phyloP scores from a whole-genome alignment of 1,284 basidiomycete genomes.

The Stereum hirsutum region DNA sequence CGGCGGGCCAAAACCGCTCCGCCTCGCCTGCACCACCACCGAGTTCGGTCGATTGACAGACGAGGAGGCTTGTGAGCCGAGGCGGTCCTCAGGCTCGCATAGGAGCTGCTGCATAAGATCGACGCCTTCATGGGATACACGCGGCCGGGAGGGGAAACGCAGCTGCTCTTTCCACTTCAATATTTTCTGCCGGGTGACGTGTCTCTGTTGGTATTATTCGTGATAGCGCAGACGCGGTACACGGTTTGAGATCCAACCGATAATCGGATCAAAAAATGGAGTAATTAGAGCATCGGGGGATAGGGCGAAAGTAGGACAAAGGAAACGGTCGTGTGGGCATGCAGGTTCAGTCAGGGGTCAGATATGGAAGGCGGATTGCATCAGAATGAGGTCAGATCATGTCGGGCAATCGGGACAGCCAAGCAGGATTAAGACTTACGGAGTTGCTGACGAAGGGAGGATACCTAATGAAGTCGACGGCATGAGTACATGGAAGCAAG shows the following conservation, averaged over 20 bases:
- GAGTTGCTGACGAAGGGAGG: conserved; percentile 92
- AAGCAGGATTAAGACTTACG: conserved; percentile 32
- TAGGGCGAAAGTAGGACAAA: not conserved
- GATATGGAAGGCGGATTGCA: too few species aligned
- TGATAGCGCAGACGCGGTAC: not conserved
- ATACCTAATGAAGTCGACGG: conserved; percentile 48
- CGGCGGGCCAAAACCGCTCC: conserved; percentile 62
- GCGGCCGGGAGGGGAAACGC: conserved; percentile 79
- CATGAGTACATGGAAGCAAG: conserved; percentile 11
- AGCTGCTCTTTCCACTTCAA: conserved; percentile 88
- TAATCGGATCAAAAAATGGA: not conserved
- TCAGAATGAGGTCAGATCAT: not conserved
- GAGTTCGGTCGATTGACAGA: conserved; percentile 72
- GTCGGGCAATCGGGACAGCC: not conserved
- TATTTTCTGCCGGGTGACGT: conserved; percentile 87
- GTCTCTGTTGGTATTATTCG: conserved; percentile 42
- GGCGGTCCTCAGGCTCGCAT: conserved; percentile 90
- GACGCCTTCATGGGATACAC: conserved; percentile 78
- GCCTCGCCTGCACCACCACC: conserved; percentile 61
- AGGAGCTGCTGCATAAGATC: conserved; percentile 83
- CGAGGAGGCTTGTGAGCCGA: conserved; percentile 67
- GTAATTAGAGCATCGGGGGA: not conserved
- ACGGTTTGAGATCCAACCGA: not conserved
- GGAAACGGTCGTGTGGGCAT: not conserved
- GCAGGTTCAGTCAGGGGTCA: too few species aligned